phyloP scores from a whole-genome alignment of 1,139 yeast genomes.

The Hyphopichia pseudoburtonii region DNA sequence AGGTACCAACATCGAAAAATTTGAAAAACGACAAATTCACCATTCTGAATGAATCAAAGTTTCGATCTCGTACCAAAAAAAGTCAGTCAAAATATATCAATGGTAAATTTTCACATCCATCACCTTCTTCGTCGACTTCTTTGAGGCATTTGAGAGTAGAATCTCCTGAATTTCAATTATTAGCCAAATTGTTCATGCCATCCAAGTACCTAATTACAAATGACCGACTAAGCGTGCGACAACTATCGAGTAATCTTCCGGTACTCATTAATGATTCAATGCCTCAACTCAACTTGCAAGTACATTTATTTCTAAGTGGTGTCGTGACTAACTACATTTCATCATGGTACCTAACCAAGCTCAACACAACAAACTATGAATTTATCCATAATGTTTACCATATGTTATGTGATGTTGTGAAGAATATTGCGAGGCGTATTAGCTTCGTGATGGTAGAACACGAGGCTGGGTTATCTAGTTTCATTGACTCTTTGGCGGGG shows the following conservation, averaged over 20 bases:
- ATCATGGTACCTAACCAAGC: conserved; percentile 41
- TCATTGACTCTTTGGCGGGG: conserved; percentile 24
- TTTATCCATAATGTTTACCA: conserved; percentile 33
- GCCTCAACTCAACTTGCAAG: conserved; percentile 31
- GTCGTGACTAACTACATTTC: conserved; percentile 35
- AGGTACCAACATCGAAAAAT: neutral
- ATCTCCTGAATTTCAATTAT: conserved; percentile 32
- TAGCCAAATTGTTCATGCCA: conserved; percentile 37
- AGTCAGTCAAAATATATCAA: conserved; percentile 5
- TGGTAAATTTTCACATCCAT: no score
- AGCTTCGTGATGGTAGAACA: conserved; percentile 13
- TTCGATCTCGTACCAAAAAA: conserved; percentile 3
- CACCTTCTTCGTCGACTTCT: no score
- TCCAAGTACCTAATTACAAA: conserved; percentile 26
- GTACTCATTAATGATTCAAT: conserved; percentile 13
- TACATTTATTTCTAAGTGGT: conserved; percentile 38
- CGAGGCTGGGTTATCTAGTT: conserved; percentile 9
- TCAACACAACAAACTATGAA: conserved; percentile 40
- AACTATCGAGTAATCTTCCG: conserved; percentile 30
- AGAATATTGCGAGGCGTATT: conserved; percentile 22
- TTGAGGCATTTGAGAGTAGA: conserved; percentile 9
- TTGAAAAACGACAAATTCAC: conserved; percentile 6
- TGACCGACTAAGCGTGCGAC: conserved; percentile 23
- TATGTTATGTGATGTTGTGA: conserved; percentile 29
- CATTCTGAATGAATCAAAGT: conserved; percentile 5